Percentiles rank a stretch among this genome's conserved stretches.
phyloP scores from a whole-genome alignment of 148 eudicot genomes.

The Vaccinium vitisidaea region DNA sequence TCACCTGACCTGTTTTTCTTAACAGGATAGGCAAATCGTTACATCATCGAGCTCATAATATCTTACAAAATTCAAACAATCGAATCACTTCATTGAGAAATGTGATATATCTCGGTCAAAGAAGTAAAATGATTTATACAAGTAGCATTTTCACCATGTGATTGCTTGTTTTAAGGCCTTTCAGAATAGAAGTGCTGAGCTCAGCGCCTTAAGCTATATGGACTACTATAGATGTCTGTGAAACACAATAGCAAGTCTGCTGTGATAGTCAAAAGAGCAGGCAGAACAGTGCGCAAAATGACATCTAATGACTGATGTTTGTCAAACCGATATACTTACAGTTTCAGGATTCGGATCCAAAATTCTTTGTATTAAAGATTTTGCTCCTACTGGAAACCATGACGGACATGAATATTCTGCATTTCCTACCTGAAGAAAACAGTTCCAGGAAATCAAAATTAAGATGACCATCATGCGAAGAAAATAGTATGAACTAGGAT shows the following conservation, averaged over 20 bases:
- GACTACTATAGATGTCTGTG: not conserved
- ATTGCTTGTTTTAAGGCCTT: not conserved
- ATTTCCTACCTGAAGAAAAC: slow-evolving; percentile 62
- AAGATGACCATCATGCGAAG: not conserved
- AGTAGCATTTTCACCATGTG: not conserved
- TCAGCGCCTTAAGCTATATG: not conserved
- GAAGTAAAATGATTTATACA: not conserved
- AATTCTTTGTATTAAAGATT: slow-evolving; percentile 73
- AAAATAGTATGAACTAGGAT: not conserved
- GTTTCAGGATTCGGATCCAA: slow-evolving; percentile 91
- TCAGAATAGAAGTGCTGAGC: not conserved
- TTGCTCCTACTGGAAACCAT: slow-evolving; percentile 92
- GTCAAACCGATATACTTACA: slow-evolving; percentile 37
- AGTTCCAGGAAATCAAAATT: not conserved
- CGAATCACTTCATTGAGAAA: not conserved
- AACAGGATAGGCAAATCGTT: not conserved
- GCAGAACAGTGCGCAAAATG: not conserved
- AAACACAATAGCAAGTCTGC: not conserved
- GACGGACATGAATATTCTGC: slow-evolving; percentile 90
- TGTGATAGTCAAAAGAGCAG: not conserved
- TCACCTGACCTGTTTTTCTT: not conserved
- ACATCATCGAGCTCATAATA: not conserved
- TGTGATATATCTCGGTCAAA: not conserved
- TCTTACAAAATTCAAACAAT: not conserved
- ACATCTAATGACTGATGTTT: not conserved